Percentiles rank a stretch among this genome's conserved stretches.
These are phyloP conservation scores for Talaromyces sp. DNA, from an alignment of 2,329 filamentous ascomycete species.

Conservation along the genomic window DNA sequence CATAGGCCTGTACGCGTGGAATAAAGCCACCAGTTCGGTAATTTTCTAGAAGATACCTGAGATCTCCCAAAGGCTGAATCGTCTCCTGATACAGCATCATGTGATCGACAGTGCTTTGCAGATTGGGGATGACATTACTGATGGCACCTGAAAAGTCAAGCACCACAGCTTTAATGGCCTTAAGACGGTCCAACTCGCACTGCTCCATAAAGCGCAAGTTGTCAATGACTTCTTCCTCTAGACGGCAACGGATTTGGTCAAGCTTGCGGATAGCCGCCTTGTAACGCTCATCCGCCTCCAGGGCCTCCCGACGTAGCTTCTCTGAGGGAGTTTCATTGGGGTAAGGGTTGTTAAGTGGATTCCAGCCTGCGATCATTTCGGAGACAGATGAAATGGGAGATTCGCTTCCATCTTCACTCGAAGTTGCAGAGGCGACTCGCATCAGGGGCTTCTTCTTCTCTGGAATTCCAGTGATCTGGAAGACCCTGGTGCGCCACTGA, in stretches of 20 bases:
- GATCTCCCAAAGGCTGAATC: conserved; percentile 86
- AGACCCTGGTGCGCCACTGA: conserved; percentile 92
- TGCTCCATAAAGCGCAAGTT: conserved; percentile 96
- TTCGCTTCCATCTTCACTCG: conserved; percentile 64
- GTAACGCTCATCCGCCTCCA: conserved; percentile 91
- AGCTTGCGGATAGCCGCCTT: conserved; percentile 83
- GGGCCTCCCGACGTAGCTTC: conserved; percentile 82
- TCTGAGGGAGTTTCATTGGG: conserved; percentile 93
- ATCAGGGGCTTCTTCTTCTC: conserved; percentile 78
- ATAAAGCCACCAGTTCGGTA: conserved; percentile 93
- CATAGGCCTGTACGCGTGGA: conserved; percentile 88
- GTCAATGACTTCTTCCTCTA: conserved; percentile 93
- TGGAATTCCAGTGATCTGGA: conserved; percentile 81
- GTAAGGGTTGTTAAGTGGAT: conserved; percentile 82
- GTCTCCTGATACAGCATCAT: conserved; percentile 99
- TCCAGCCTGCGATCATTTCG: conserved; percentile 91
- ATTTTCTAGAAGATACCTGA: conserved; percentile 93
- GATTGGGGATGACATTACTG: conserved; percentile 94
- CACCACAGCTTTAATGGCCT: conserved; percentile 97
- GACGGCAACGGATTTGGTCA: conserved; percentile 84
- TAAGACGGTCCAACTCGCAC: conserved; percentile 92
- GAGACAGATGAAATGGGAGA: conserved; percentile 83
- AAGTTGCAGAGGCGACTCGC: conserved; percentile 73
- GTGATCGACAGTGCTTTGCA: conserved; percentile 94
- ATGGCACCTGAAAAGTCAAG: conserved; percentile 96